Base-by-base conservation (phyloP, 495 filamentous ascomycete genomes). In the Penicillium bovifimosum region DNA sequence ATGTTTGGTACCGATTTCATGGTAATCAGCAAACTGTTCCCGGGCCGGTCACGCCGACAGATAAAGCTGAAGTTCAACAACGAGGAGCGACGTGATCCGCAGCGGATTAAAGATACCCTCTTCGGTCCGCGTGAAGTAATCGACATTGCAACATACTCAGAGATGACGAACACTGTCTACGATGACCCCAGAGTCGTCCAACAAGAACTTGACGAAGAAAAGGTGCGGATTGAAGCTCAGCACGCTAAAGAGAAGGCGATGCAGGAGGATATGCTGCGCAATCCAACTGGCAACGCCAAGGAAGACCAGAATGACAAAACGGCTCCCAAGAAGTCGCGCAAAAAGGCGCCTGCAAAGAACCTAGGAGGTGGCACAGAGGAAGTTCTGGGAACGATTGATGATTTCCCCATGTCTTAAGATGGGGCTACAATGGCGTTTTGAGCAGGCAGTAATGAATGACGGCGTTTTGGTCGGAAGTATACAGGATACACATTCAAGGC, bases 1-100 rank as follows among this genome's bases (percentile, higher is more conserved):
- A 90, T 88, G 79, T 96, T 95, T 63, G 95, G 93, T 26, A 96
- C 91, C 0, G 91, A 97, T 64, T 97, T 97, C 64, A 80, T 84
- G 67, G 87, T 90, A 58, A 95, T 98, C 60, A 80, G 82, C 59
- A 83, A 81, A 53, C 76, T 96, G 76, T 96, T 98, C 62, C 82
- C 84, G 0, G 81, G 81, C 27, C 79, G 86, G 17, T 87, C 76
- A 20, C 77, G 93, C 43, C 81, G 84, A 14, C 83, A 90, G 58
- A 83, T 97, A 64, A 96, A 96, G 72, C 69, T 86, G 41, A 98
- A 97, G 67, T 98, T 95, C 73, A 88, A 86, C 56, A 87, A 86
- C 47, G 93, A 98, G 69, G 95, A 97, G 70, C 76, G 82, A n/a
- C 71, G 79, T n/a, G 76, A 89, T 56, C 83, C 87, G 3, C 65